Evolutionary conservation across 2,329 filamentous ascomycete species (phyloP), one percentile per base, ranked within the genome.

Genomic region (Diaporthe australafricana): DNA sequence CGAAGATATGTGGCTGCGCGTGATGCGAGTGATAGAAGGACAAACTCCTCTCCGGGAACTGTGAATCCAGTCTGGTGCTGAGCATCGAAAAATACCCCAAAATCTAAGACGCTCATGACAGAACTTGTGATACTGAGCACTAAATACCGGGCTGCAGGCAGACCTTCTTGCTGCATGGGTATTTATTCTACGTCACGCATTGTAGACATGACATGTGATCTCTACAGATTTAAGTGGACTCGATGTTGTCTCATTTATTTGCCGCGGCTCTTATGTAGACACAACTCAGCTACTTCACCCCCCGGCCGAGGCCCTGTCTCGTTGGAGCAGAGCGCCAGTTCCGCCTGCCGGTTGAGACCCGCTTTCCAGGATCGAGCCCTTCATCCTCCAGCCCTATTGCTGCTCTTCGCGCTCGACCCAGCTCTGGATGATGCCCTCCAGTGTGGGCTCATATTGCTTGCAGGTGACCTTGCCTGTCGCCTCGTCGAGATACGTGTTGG

Each of bases 361-460:
- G 60, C 45, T 35, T 12, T 14, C 60, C 27, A 62, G 6, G 4
- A 14, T 47, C 16, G 53, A 38, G 47, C 6, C 42, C 55, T 6
- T 50, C 17, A 7, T 27, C 40, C 40, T 27, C 40, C n/a, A 17
- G 55, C 25, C 66, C 63, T 71, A 65, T 67, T 63, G 48, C 74
- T 86, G 76, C 72, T 86, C 80, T 53, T 56, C 47, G 70, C 90
- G 86, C 77, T 95, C 93, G 2, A 87, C 92, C 87, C 90, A 97
- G 82, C 94, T 96, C 86, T 94, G 87, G 74, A 97, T 92, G 85
- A 98, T 91, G 7, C 95, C 95, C 81, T 93, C 89, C 8, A 92
- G 85, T 7, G 90, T 93, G 1, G 95, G 88, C 76, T 97, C 94
- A 82, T 98, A 98, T 84, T 98, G 94, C 84, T 92, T 93, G 81